phyloP scores from a whole-genome alignment of 148 eudicot genomes.

The Vaccinium macrocarpon region DNA sequence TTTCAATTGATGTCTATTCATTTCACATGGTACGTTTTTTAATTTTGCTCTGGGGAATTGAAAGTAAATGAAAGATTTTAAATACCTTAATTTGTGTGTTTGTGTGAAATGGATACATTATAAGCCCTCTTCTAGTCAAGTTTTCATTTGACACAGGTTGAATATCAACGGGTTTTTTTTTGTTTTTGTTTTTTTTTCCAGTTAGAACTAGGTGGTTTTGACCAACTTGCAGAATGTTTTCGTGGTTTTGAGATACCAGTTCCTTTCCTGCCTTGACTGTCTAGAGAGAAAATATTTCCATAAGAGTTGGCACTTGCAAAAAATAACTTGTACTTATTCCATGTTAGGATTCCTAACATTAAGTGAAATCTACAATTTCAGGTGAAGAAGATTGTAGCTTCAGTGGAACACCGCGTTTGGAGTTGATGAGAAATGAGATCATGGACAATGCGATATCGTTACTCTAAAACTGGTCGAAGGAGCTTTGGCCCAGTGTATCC shows the following conservation, averaged over 20 bases:
- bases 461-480: constrained; percentile 50
- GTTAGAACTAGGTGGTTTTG: neutral
- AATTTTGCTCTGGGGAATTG: neutral
- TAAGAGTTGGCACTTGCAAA: neutral
- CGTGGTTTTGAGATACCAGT: neutral
- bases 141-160: neutral
- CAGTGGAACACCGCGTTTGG: constrained; percentile 63
- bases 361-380: constrained; percentile 10
- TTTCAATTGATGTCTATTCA: neutral
- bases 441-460: constrained; percentile 38
- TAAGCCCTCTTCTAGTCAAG: neutral
- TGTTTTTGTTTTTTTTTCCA: too few relatives aligned
- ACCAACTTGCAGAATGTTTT: neutral
- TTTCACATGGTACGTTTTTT: neutral
- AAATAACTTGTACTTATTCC: too few relatives aligned
- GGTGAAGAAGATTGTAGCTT: constrained; percentile 57
- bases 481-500: constrained; percentile 87
- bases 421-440: constrained; percentile 62
- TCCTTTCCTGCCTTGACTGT: neutral
- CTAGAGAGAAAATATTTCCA: neutral
- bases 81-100: neutral
- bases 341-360: neutral
- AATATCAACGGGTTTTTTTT: neutral
- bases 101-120: neutral
- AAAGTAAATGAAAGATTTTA: neutral